Evolutionary conservation across 371 early-diverging fungal species (phyloP), one percentile per base, ranked within the genome.

Genomic region (Mucor plumbeus): DNA sequence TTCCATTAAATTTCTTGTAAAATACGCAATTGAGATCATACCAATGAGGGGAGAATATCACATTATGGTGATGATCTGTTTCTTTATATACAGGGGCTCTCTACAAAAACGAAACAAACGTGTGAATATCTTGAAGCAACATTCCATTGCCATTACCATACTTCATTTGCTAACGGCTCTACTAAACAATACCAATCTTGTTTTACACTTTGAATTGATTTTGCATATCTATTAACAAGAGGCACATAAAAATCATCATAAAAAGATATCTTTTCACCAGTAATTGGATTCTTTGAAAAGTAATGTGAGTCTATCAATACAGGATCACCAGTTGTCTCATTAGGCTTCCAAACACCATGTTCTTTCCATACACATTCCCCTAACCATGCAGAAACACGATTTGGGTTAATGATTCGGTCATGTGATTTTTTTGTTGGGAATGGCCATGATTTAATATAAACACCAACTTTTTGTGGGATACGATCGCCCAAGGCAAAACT

Each of bases 111-210:
- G 33, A 34, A n/a, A 55, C 21, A 36, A 58, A 38, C 47, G 21
- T 59, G 40, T n/a, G 11, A 38, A 38, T 38, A 11, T 6, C 38
- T 9, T 11, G 38, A 38, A 11, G 1, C 6, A 5, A 17, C 13
- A 50, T 50, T 26, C 50, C 50, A 50, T 10, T 50, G 4, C 26
- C 11, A 50, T 4, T 21, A 33, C 5, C 31, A 66, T 72, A 78
- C 82, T 67, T 91, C 91, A 65, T 92, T 91, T 5, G 93, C 91
- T 19, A 93, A 70, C 0, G 94, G 94, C 67, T 91, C 94, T 7
- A 92, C 88, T 66, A 92, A 87, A 63, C 92, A 77, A 56, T 89
- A 78, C 61, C 81, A 76, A 11, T 84, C 83, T 0, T 76, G 68
- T 3, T 84, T 75, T 11, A 83, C 91, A 17, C 65, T 73, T 36